Percentiles rank a stretch among this genome's conserved stretches.
These are phyloP conservation scores for Phialophora verrucosa DNA, from an alignment of 2,329 filamentous ascomycete genomes.

Conservation along the genomic window DNA sequence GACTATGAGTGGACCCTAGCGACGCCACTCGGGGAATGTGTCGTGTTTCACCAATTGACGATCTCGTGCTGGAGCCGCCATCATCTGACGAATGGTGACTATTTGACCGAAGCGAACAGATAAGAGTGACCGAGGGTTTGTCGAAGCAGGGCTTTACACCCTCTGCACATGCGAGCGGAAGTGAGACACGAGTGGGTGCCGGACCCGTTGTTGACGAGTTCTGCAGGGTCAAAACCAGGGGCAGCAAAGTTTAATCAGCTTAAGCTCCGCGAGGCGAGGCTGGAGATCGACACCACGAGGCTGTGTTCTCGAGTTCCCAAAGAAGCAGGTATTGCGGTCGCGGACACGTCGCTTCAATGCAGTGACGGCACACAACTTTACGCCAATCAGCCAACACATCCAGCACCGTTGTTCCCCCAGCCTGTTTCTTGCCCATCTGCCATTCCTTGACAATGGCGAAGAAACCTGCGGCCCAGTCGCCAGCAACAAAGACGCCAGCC, in stretches of 20 bases:
- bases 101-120: conserved; percentile 16
- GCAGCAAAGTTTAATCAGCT: neutral
- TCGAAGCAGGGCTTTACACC: neutral
- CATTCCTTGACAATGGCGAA: conserved; percentile 26
- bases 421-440: neutral
- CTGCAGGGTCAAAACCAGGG: neutral
- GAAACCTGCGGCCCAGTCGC: conserved; percentile 34
- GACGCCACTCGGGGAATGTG: conserved; percentile 9
- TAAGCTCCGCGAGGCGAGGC: conserved; percentile 9
- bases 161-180: neutral
- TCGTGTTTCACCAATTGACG: conserved; percentile 13
- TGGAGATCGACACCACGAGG: neutral
- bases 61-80: conserved; percentile 16
- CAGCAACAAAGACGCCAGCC: conserved; percentile 38
- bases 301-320: neutral
- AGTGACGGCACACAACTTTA: neutral
- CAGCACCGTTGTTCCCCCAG: neutral
- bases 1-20: conserved; percentile 1
- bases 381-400: neutral
- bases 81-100: conserved; percentile 2
- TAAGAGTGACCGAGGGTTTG: neutral
- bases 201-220: neutral
- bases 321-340: conserved; percentile 1
- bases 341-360: conserved; percentile 18
- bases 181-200: neutral